These are phyloP conservation scores for Hortaea sp. DNA, from an alignment of 2,329 filamentous ascomycete species.

Conservation along the genomic window DNA sequence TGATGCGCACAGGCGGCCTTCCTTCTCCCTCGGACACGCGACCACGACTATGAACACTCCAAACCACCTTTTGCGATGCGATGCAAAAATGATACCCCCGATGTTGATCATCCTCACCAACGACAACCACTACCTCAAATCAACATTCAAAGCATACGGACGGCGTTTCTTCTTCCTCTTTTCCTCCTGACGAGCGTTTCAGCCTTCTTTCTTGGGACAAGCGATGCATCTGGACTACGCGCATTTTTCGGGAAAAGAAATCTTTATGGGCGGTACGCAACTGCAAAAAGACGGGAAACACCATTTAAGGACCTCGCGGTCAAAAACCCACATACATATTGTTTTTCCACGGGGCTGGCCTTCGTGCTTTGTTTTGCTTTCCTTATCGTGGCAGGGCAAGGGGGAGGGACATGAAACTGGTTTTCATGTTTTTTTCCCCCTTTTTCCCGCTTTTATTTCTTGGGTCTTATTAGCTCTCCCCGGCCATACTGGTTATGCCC, in stretches of 20 bases:
- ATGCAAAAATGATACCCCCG: constrained; percentile 28
- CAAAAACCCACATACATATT: not conserved
- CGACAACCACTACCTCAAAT: constrained; percentile 23
- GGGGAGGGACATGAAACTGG: too few relatives aligned
- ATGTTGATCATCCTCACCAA: constrained; percentile 28
- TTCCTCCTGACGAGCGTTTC: constrained; percentile 11
- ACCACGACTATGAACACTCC: constrained; percentile 26
- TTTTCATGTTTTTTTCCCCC: too few relatives aligned
- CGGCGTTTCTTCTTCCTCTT: constrained; percentile 33
- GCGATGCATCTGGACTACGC: too few relatives aligned
- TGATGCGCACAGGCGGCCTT: constrained; percentile 28
- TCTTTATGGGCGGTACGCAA: constrained; percentile 5
- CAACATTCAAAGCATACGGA: constrained; percentile 38
- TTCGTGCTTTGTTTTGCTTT: too few relatives aligned
- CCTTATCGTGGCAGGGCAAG: too few relatives aligned
- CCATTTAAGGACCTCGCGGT: constrained; percentile 7
- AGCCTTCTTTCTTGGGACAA: constrained; percentile 8
- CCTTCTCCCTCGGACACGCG: constrained; percentile 28
- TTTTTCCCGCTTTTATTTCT: too few relatives aligned
- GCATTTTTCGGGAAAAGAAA: constrained; percentile 2
- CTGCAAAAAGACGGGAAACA: constrained; percentile 2
- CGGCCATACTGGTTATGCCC: too few relatives aligned
- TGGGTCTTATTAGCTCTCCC: too few relatives aligned
- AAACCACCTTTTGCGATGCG: constrained; percentile 23
- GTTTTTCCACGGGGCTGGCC: not conserved